Percentiles rank a stretch among this genome's conserved stretches.
phyloP scores from a whole-genome alignment of 208 protist genomes.

The Porcisia hertigi region DNA sequence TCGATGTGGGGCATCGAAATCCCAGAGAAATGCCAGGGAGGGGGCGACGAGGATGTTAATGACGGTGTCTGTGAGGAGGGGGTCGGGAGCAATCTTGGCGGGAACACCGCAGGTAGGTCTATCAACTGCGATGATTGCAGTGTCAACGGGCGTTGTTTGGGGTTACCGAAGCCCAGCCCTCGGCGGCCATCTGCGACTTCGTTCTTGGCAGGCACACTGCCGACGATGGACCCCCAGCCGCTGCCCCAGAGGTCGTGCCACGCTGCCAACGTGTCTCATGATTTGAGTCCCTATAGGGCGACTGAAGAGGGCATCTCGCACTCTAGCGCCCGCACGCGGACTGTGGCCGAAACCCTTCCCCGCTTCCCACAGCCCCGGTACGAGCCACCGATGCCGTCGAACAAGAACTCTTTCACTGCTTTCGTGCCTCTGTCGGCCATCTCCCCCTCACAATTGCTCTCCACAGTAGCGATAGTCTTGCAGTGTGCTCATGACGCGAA shows the following conservation, averaged over 20 bases:
- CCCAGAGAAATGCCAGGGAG: neutral
- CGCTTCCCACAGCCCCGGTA: conserved; percentile 14
- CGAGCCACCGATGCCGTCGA: conserved; percentile 33
- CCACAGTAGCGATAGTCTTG: neutral
- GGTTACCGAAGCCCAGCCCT: neutral
- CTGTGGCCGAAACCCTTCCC: neutral
- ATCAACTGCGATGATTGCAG: neutral
- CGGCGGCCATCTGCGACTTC: neutral
- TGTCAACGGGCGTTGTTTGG: neutral
- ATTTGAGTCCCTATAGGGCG: neutral
- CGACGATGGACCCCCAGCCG: neutral
- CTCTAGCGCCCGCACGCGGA: neutral
- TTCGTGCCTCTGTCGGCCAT: conserved; percentile 23
- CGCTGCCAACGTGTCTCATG: neutral
- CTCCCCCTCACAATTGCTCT: conserved; percentile 22
- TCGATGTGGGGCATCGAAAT: conserved; percentile 2
- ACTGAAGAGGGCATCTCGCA: conserved; percentile 5
- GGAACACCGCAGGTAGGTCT: neutral
- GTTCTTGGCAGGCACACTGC: neutral
- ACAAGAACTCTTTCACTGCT: conserved; percentile 26
- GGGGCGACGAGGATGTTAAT: neutral
- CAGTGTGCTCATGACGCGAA: neutral
- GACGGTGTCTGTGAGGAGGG: conserved; percentile 10
- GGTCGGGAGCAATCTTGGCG: neutral
- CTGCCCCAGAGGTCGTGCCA: neutral